A percentile compares a stretch with the other conserved stretches of the same genome.
Evolutionary conservation across 202 grass and related monocot genomes (phyloP).

Genomic region (Cymbopogon flexuosus): DNA sequence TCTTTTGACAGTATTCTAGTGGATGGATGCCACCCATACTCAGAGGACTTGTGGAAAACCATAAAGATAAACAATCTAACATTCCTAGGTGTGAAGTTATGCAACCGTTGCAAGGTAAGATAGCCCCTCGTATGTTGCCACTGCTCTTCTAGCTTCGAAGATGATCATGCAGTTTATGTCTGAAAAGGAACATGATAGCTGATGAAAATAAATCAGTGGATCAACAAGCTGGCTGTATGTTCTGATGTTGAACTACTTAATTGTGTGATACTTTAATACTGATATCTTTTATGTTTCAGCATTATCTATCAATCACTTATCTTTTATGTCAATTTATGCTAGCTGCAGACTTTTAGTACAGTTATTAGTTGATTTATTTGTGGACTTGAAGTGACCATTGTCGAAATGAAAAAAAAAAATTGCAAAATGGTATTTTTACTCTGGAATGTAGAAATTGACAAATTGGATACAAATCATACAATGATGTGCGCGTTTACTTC

Average conservation of each 20-base stretch:
- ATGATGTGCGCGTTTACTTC: not conserved
- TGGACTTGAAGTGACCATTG: not conserved
- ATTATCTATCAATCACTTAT: not conserved
- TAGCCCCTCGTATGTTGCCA: not conserved
- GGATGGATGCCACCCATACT: constrained; percentile 62
- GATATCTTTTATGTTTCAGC: not conserved
- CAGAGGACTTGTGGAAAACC: constrained; percentile 71
- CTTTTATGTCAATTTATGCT: not conserved
- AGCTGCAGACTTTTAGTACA: not conserved
- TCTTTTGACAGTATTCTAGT: constrained; percentile 54
- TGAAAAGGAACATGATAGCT: not conserved
- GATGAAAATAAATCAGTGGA: not conserved
- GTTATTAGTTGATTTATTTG: not conserved
- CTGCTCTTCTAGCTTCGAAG: not conserved
- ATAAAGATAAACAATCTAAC: constrained; percentile 65
- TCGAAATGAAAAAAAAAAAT: not conserved
- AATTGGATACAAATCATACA: not conserved
- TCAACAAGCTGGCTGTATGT: not conserved
- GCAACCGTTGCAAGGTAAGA: constrained; percentile 63
- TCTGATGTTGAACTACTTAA: not conserved
- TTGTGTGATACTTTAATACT: not conserved
- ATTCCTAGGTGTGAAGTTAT: constrained; percentile 68
- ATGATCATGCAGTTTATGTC: not conserved
- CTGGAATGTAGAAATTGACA: not conserved
- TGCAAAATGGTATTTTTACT: not conserved